These are phyloP conservation scores for Colletotrichum euphorbiae DNA, from an alignment of 2,329 filamentous ascomycete species.

Conservation along the genomic window DNA sequence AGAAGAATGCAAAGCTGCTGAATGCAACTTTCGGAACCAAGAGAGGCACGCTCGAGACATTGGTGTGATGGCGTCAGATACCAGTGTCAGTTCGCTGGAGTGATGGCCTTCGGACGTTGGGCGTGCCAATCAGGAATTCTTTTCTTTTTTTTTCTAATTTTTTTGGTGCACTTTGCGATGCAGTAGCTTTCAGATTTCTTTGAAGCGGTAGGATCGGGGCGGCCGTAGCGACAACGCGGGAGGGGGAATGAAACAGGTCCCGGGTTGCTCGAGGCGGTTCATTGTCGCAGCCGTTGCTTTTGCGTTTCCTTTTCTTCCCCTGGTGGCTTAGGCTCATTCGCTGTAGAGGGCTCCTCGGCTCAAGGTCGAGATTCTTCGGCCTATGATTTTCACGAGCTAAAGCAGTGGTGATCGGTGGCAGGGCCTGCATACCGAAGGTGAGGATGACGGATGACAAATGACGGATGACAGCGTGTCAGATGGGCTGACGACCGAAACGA, in stretches of 20 bases:
- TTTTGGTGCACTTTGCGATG: neutral
- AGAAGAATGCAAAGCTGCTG: conserved; percentile 12
- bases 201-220: conserved; percentile 14
- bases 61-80: conserved; percentile 37
- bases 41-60: conserved; percentile 29
- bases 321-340: conserved; percentile 20
- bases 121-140: conserved; percentile 15
- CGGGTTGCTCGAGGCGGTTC: conserved; percentile 16
- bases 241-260: conserved; percentile 35
- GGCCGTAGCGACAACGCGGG: conserved; percentile 2
- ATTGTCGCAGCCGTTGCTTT: conserved; percentile 34
- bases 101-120: conserved; percentile 12
- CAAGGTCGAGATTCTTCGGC: conserved; percentile 3
- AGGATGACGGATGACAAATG: neutral
- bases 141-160: neutral
- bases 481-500: conserved; percentile 22
- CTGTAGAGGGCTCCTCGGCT: conserved; percentile 4
- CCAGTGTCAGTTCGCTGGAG: conserved; percentile 24
- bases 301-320: conserved; percentile 4
- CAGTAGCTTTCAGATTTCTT: conserved; percentile 4
- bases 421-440: neutral
- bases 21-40: conserved; percentile 25
- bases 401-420: conserved; percentile 17
- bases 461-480: conserved; percentile 24
- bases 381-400: conserved; percentile 25